These are phyloP conservation scores for Ambispora gerdemannii DNA, from an alignment of 192 early-diverging fungal genomes.

Conservation along the genomic window DNA sequence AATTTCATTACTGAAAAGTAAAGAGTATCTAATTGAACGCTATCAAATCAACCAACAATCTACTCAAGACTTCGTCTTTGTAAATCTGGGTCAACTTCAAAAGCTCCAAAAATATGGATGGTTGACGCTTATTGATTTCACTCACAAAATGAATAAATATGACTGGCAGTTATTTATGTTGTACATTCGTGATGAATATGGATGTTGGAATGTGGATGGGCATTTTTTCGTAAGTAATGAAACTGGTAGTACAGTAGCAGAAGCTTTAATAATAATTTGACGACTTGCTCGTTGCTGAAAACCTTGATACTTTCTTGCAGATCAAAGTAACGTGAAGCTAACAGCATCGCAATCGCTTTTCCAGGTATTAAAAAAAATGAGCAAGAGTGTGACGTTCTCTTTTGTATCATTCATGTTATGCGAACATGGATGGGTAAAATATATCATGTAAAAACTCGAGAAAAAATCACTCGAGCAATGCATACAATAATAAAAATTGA, in stretches of 20 bases:
- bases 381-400: slow-evolving; percentile 26
- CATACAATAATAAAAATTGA: slow-evolving; percentile 13
- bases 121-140: slow-evolving; percentile 32
- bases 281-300: neutral
- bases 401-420: slow-evolving; percentile 32
- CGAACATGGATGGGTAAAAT: slow-evolving; percentile 26
- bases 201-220: slow-evolving; percentile 27
- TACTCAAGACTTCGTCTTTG: slow-evolving; percentile 25
- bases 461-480: slow-evolving; percentile 8
- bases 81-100: neutral
- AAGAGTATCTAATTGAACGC: neutral
- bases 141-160: slow-evolving; percentile 29
- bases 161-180: slow-evolving; percentile 27
- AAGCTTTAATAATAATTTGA: slow-evolving; percentile 29
- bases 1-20: neutral
- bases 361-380: neutral
- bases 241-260: slow-evolving; percentile 5
- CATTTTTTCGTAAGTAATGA: slow-evolving; percentile 31
- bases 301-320: slow-evolving; percentile 26
- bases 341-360: slow-evolving; percentile 25
- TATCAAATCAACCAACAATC: neutral
- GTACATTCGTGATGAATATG: slow-evolving; percentile 24
- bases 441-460: neutral
- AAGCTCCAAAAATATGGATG: slow-evolving; percentile 19
- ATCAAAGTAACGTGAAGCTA: slow-evolving; percentile 18